Percentiles rank a stretch among this genome's conserved stretches.
phyloP scores from a whole-genome alignment of 2,329 filamentous ascomycete genomes.

The Akanthomyces muscarius region DNA sequence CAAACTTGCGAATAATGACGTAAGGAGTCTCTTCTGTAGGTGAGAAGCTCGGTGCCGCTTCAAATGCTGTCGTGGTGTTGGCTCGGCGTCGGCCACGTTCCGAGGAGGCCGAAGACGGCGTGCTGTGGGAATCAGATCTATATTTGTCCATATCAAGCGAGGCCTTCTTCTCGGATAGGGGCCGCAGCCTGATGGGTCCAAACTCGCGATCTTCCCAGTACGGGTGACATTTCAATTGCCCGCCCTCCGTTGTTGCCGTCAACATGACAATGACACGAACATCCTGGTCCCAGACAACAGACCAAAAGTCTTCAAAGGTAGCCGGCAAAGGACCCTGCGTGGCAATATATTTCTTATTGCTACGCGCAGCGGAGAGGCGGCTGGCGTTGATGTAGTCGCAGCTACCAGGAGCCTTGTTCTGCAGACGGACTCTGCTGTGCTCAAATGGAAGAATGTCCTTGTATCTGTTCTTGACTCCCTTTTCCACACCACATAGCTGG shows the following conservation, averaged over 20 bases:
- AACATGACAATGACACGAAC: conserved; percentile 94
- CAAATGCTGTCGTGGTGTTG: conserved; percentile 48
- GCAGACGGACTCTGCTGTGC: conserved; percentile 79
- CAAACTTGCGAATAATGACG: conserved; percentile 83
- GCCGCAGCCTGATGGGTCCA: conserved; percentile 69
- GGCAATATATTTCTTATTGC: conserved; percentile 91
- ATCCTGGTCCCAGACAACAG: conserved; percentile 94
- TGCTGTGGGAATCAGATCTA: conserved; percentile 35
- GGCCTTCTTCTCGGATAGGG: conserved; percentile 76
- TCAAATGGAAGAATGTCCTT: conserved; percentile 98
- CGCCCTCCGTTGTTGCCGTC: conserved; percentile 89
- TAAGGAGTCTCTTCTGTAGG: conserved; percentile 57
- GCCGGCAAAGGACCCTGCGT: conserved; percentile 90
- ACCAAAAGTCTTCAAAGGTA: conserved; percentile 98
- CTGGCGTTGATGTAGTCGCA: conserved; percentile 98
- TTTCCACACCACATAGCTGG: conserved; percentile 87
- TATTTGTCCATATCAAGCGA: conserved; percentile 66
- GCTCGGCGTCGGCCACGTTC: conserved; percentile 49
- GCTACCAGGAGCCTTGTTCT: conserved; percentile 59
- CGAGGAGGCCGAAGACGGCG: conserved; percentile 23
- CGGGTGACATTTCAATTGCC: conserved; percentile 89
- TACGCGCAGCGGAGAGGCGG: conserved; percentile 72
- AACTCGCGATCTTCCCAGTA: conserved; percentile 85
- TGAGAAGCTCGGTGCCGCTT: conserved; percentile 31
- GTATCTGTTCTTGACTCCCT: conserved; percentile 92